A percentile compares a stretch with the other conserved stretches of the same genome.
These are phyloP conservation scores for Penicillium sp. DNA, from an alignment of 2,329 filamentous ascomycete genomes.

Conservation along the genomic window DNA sequence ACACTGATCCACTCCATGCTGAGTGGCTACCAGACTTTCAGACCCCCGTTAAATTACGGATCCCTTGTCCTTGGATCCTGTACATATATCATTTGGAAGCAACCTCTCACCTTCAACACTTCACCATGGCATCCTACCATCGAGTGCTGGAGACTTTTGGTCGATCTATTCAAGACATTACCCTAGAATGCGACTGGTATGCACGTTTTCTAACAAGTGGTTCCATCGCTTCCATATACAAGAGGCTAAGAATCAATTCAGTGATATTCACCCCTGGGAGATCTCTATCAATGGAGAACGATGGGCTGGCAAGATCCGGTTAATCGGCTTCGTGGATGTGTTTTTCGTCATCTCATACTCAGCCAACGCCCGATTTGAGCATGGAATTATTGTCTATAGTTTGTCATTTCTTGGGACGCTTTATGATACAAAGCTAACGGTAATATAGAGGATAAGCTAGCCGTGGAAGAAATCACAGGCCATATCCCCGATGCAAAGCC, in stretches of 20 bases:
- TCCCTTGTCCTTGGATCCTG: neutral
- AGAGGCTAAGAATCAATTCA: neutral
- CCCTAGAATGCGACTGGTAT: conserved; percentile 2
- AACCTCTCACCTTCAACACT: neutral
- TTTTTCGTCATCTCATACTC: conserved; percentile 3
- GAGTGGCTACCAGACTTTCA: neutral
- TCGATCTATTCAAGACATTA: neutral
- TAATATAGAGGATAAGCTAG: neutral
- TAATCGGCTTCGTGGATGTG: neutral
- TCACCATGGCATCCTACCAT: conserved; percentile 1
- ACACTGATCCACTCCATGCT: neutral
- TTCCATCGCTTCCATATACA: neutral
- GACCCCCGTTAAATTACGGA: neutral
- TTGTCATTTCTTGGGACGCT: neutral
- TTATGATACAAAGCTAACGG: neutral
- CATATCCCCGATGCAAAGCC: neutral
- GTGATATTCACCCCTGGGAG: conserved; percentile 2
- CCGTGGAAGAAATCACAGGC: neutral
- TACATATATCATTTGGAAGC: neutral
- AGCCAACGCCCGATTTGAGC: neutral
- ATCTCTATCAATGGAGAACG: neutral
- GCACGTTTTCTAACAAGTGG: neutral
- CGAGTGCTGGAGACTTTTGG: conserved; percentile 1
- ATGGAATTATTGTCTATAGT: conserved; percentile 5
- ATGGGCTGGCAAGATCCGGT: conserved; percentile 3